phyloP scores from a whole-genome alignment of 2,329 filamentous ascomycete genomes.

The Aspergillus persii region DNA sequence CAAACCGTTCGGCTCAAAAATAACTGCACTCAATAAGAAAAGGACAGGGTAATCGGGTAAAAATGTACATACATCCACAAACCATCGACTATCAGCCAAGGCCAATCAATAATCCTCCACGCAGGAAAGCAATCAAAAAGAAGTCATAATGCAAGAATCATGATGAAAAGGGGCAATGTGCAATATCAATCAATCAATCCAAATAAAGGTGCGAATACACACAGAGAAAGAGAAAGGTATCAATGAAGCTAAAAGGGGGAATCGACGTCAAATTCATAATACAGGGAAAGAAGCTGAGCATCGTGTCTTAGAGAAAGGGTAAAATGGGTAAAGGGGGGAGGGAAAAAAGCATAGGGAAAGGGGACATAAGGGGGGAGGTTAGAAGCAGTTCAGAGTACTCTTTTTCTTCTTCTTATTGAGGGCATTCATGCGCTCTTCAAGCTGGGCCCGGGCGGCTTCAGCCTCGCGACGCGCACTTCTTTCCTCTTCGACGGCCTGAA shows the following conservation, averaged over 20 bases:
- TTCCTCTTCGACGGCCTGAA: conserved; percentile 95
- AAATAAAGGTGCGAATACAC: conserved; percentile 6
- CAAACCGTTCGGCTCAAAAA: not conserved
- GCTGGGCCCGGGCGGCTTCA: conserved; percentile 80
- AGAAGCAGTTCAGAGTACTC: conserved; percentile 98
- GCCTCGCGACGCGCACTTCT: conserved; percentile 86
- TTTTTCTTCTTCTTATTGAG: conserved; percentile 88
- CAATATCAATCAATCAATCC: not conserved
- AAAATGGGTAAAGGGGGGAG: not conserved
- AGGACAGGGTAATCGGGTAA: not conserved
- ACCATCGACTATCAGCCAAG: conserved; percentile 4
- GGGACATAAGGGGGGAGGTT: conserved; percentile 34
- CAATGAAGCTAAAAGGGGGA: conserved; percentile 16
- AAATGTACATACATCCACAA: conserved; percentile 11
- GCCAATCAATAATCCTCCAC: conserved; percentile 11
- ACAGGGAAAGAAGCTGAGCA: conserved; percentile 19
- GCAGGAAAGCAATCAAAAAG: conserved; percentile 1
- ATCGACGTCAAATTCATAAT: conserved; percentile 28
- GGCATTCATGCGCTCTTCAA: conserved; percentile 93
- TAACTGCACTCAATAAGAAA: not conserved
- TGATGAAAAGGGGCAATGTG: conserved; percentile 4
- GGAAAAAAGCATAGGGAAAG: conserved; percentile 5
- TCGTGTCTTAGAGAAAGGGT: conserved; percentile 13
- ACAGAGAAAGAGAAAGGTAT: conserved; percentile 22
- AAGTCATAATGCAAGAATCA: conserved; percentile 11